Percentiles rank a stretch among this genome's conserved stretches.
Conservation (phyloP, 2,329 filamentous ascomycete genomes). For the Cladorrhinum sp. region DNA sequence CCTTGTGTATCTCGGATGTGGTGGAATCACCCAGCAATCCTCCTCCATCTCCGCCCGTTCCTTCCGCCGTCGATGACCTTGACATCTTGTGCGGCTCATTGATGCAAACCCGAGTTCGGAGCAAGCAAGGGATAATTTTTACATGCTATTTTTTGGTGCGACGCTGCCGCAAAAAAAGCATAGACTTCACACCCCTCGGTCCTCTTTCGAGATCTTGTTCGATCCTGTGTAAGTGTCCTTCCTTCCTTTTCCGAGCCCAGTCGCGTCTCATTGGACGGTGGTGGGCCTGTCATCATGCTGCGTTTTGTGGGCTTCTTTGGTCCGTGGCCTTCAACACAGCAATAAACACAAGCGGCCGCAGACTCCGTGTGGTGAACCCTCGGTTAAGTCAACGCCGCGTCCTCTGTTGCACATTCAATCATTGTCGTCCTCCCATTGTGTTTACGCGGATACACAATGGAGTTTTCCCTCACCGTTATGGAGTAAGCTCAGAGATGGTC, state of each 20-base stretch:
- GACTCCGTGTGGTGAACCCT: slow-evolving; percentile 1
- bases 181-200: slow-evolving; percentile 5
- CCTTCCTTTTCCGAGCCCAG: slow-evolving; percentile 10
- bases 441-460: not conserved
- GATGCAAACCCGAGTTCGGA: not conserved
- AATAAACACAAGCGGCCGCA: not conserved
- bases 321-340: not conserved
- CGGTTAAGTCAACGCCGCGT: slow-evolving; percentile 11
- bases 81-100: not conserved
- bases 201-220: slow-evolving; percentile 3
- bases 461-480: not conserved
- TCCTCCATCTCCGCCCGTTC: not conserved
- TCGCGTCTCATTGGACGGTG: slow-evolving; percentile 12
- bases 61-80: not conserved
- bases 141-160: not conserved
- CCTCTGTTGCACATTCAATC: slow-evolving; percentile 6
- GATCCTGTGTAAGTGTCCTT: slow-evolving; percentile 19
- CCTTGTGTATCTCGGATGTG: not conserved
- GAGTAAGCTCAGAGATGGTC: not conserved
- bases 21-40: not conserved
- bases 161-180: not conserved
- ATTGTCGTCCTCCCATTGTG: slow-evolving; percentile 1
- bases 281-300: not conserved
- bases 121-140: not conserved
- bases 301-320: not conserved